phyloP scores from a whole-genome alignment of 2,329 filamentous ascomycete genomes.

The Coleophoma cylindrospora region DNA sequence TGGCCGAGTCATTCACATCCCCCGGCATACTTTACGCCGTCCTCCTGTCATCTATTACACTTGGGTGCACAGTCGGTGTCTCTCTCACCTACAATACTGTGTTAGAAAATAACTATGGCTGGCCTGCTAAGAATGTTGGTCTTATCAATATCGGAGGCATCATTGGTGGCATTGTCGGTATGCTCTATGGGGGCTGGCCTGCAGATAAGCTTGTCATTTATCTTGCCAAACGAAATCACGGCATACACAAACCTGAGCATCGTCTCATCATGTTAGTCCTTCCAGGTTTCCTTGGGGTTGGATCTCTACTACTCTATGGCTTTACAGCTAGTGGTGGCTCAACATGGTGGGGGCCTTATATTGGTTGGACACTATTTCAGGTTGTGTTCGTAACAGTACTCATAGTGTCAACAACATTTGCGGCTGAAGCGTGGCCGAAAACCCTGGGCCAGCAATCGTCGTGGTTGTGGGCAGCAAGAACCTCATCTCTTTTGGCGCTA shows the following conservation, averaged over 20 bases:
- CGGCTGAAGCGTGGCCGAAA: conserved; percentile 29
- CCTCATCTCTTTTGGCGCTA: conserved; percentile 27
- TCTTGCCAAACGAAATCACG: conserved; percentile 24
- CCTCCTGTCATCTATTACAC: conserved; percentile 8
- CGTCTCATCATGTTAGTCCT: conserved; percentile 26
- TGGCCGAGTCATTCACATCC: not conserved
- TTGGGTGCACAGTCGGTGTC: conserved; percentile 30
- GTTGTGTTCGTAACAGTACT: conserved; percentile 23
- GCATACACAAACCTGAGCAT: conserved; percentile 30
- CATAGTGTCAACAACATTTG: conserved; percentile 27
- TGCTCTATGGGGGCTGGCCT: conserved; percentile 4
- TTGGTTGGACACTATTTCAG: conserved; percentile 27
- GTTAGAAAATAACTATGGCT: conserved; percentile 27
- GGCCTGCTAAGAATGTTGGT: conserved; percentile 17
- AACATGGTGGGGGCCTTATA: conserved; percentile 21
- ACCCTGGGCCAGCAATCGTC: conserved; percentile 28
- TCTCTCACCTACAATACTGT: conserved; percentile 32
- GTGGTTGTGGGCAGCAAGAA: conserved; percentile 29
- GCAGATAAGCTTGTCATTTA: not conserved
- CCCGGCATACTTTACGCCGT: conserved; percentile 26
- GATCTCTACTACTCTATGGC: conserved; percentile 26
- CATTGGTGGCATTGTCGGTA: not conserved
- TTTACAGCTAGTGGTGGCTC: conserved; percentile 20
- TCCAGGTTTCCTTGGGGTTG: conserved; percentile 24
- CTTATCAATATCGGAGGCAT: conserved; percentile 1